Evolutionary conservation across 225 moss, liverwort and hornwort species (phyloP).

Genomic region (Physcomitrium patens): DNA sequence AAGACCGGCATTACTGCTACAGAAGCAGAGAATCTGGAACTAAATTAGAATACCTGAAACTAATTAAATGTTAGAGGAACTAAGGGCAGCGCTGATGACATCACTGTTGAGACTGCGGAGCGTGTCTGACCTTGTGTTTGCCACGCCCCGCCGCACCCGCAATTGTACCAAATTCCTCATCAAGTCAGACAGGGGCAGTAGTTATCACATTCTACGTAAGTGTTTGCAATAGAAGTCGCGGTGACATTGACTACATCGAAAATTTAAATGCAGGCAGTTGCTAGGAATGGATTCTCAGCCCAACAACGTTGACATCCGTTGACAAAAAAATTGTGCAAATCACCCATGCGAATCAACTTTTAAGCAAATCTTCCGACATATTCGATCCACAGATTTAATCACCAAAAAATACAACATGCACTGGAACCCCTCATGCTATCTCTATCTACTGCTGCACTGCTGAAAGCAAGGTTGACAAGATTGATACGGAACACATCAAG

Average conservation of each 20-base stretch:
- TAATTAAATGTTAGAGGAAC: slow-evolving; percentile 81
- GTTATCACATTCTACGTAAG: slow-evolving; percentile 22
- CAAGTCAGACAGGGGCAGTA: slow-evolving; percentile 3
- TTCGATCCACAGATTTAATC: no score
- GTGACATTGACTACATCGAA: background rate
- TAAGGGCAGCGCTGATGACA: slow-evolving; percentile 56
- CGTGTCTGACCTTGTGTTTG: slow-evolving; percentile 4
- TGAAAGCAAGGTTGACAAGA: no score
- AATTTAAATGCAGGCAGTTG: no score
- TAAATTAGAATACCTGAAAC: slow-evolving; percentile 94
- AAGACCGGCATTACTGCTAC: slow-evolving; percentile 74
- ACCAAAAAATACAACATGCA: no score
- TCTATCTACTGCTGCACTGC: no score
- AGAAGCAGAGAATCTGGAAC: slow-evolving; percentile 73
- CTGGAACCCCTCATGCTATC: no score
- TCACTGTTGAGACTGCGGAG: background rate
- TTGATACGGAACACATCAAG: no score
- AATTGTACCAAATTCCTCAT: slow-evolving; percentile 6
- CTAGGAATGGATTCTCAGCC: no score
- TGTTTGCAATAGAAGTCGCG: background rate
- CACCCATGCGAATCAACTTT: no score
- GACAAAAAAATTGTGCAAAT: no score
- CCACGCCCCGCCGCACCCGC: slow-evolving; percentile 8
- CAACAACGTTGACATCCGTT: no score
- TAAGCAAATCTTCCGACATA: no score